phyloP scores from a whole-genome alignment of 2,329 filamentous ascomycete species.

The Beauveria caledonica region DNA sequence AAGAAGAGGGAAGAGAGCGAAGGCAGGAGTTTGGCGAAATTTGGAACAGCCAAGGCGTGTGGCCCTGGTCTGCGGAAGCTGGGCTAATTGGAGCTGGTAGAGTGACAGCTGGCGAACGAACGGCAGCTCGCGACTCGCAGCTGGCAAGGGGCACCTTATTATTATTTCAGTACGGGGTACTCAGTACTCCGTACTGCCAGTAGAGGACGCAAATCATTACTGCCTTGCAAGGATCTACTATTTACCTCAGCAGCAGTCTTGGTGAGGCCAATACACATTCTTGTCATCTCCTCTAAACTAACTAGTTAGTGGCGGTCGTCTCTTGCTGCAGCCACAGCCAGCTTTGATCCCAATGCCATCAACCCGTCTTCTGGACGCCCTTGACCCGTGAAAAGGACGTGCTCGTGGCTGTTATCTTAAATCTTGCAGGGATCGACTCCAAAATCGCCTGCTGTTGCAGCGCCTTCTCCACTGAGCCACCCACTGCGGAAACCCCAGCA shows the following conservation, averaged over 20 bases:
- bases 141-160: neutral
- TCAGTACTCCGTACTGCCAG: neutral
- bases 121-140: neutral
- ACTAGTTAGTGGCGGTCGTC: too few relatives aligned
- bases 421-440: conserved; percentile 1
- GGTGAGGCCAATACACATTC: too few relatives aligned
- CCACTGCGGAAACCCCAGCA: neutral
- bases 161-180: too few relatives aligned
- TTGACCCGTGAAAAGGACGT: neutral
- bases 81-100: neutral
- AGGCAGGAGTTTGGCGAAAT: neutral
- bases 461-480: neutral
- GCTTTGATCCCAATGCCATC: neutral
- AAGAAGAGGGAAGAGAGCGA: neutral
- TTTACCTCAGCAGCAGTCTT: neutral
- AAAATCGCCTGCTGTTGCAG: neutral
- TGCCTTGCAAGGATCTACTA: too few relatives aligned
- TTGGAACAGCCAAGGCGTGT: neutral
- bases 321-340: neutral
- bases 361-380: neutral
- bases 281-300: too few relatives aligned
- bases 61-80: neutral
- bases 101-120: too few relatives aligned
- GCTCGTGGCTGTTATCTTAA: neutral
- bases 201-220: neutral